Percentiles rank a stretch among this genome's conserved stretches.
Evolutionary conservation across 495 filamentous ascomycete species (phyloP).

Genomic region (Friedmanniomyces endolithicus): DNA sequence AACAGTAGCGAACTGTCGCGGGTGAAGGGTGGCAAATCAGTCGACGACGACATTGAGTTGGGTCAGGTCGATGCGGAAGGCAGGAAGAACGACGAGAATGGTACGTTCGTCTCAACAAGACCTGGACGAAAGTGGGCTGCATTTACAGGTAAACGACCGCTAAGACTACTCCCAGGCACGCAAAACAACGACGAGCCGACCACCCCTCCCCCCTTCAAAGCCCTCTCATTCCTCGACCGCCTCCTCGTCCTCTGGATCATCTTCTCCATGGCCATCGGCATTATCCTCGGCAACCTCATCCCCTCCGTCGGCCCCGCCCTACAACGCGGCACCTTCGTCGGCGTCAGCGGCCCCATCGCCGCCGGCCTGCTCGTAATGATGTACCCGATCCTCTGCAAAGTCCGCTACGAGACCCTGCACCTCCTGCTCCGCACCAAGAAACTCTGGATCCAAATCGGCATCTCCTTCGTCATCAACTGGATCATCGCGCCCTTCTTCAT

Average conservation of each 20-base stretch:
- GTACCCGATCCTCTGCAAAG: constrained; percentile 90
- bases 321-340: constrained; percentile 58
- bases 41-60: background rate
- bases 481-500: constrained; percentile 80
- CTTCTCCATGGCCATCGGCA: constrained; percentile 68
- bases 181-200: background rate
- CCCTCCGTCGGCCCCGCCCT: constrained; percentile 46
- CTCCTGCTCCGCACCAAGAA: constrained; percentile 45
- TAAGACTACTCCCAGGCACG: background rate
- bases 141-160: no score
- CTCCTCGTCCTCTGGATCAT: constrained; percentile 80
- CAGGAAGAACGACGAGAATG: background rate
- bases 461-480: constrained; percentile 79
- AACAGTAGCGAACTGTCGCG: background rate
- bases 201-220: constrained; percentile 35
- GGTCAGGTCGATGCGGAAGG: background rate
- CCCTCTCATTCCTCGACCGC: constrained; percentile 57
- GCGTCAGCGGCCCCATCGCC: constrained; percentile 67
- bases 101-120: background rate
- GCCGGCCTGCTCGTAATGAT: constrained; percentile 84
- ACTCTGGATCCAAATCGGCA: constrained; percentile 68
- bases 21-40: background rate
- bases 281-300: constrained; percentile 71
- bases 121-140: no score
- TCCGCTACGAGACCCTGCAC: constrained; percentile 72